Percentiles rank a stretch among this genome's conserved stretches.
These are phyloP conservation scores for Dactylellina haptotyla DNA, from an alignment of 2,329 filamentous ascomycete genomes.

Conservation along the genomic window DNA sequence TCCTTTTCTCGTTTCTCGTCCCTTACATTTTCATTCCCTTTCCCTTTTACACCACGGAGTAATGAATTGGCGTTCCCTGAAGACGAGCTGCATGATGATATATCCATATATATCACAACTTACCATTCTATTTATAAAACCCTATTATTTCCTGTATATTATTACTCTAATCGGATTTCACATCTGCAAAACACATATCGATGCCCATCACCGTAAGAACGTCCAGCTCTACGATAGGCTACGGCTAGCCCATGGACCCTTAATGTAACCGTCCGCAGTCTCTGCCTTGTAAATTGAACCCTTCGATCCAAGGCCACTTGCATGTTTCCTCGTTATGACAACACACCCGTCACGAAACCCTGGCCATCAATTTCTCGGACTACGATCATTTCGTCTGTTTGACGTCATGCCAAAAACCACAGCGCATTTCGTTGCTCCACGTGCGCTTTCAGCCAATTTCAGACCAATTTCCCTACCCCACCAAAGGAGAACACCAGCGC, in stretches of 20 bases:
- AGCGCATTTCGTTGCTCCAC: constrained; percentile 17
- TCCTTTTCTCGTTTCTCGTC: constrained; percentile 9
- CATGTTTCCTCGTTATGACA: constrained; percentile 41
- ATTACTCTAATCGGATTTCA: neutral
- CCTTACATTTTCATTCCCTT: too few relatives aligned
- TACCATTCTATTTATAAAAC: too few relatives aligned
- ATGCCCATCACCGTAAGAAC: too few relatives aligned
- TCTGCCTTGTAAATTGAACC: neutral
- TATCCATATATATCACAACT: too few relatives aligned
- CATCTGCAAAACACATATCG: neutral
- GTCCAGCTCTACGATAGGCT: too few relatives aligned
- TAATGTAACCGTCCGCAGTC: neutral
- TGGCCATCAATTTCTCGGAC: constrained; percentile 1
- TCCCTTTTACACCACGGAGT: too few relatives aligned
- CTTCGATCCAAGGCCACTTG: neutral
- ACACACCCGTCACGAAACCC: constrained; percentile 19
- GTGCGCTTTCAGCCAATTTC: neutral
- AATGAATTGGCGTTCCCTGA: too few relatives aligned
- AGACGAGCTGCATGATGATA: too few relatives aligned
- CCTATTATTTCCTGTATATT: constrained; percentile 11
- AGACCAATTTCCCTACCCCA: neutral
- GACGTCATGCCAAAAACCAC: constrained; percentile 36
- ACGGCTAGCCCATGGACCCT: neutral
- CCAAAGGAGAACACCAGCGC: neutral
- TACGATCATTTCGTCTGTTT: constrained; percentile 31